Conservation (phyloP, 148 eudicot genomes). For the Salicornia ramosissima region DNA sequence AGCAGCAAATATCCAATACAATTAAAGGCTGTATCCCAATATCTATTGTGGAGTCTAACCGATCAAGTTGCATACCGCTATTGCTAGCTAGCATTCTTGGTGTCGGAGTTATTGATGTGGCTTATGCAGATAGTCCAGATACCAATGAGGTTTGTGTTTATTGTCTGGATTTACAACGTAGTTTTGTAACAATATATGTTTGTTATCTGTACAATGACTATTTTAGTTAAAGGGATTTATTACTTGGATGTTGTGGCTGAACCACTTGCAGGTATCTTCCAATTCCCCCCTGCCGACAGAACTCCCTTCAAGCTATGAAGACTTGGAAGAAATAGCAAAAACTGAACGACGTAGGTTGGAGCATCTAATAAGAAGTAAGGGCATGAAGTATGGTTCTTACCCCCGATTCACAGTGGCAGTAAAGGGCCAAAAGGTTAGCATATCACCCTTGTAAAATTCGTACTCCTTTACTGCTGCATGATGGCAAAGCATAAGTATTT, state of each 20-base stretch:
- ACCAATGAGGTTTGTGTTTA: slow-evolving; percentile 55
- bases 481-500: neutral
- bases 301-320: slow-evolving; percentile 43
- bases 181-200: neutral
- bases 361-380: slow-evolving; percentile 67
- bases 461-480: neutral
- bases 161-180: neutral
- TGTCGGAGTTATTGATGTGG: slow-evolving; percentile 47
- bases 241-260: slow-evolving; percentile 7
- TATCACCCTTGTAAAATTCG: neutral
- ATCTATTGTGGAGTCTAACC: slow-evolving; percentile 21
- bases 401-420: slow-evolving; percentile 77
- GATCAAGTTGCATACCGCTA: slow-evolving; percentile 34
- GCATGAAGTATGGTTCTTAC: slow-evolving; percentile 67
- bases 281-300: slow-evolving; percentile 44
- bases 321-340: slow-evolving; percentile 77
- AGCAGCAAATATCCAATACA: slow-evolving; percentile 24
- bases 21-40: slow-evolving; percentile 25
- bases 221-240: neutral
- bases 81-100: slow-evolving; percentile 68
- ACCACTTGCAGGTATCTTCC: slow-evolving; percentile 36
- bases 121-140: slow-evolving; percentile 87
- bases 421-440: slow-evolving; percentile 85
- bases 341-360: slow-evolving; percentile 65
- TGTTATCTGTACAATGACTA: neutral